Conservation (phyloP, 768 basidiomycete genomes). For the Suillus discolor region DNA sequence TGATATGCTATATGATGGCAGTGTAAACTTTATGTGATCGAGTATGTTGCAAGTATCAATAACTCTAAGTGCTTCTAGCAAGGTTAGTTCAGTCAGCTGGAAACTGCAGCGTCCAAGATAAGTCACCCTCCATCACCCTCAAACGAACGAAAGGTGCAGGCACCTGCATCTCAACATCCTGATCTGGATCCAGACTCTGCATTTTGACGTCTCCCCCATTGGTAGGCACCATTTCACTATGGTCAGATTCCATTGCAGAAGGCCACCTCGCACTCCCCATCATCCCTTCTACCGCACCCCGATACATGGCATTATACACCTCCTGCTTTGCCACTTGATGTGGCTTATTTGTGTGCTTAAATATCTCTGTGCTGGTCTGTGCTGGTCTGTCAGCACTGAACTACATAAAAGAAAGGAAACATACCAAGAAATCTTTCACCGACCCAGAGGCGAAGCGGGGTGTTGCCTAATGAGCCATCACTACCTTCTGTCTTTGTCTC, state of each 20-base stretch:
- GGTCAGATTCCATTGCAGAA: neutral
- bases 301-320: conserved; percentile 40
- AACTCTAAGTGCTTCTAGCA: neutral
- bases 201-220: neutral
- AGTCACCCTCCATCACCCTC: neutral
- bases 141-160: neutral
- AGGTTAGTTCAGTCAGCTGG: neutral
- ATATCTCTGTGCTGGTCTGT: conserved; percentile 66
- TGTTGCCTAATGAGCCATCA: conserved; percentile 54
- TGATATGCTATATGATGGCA: conserved; percentile 2
- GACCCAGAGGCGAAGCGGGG: conserved; percentile 68
- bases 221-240: neutral
- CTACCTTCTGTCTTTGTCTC: conserved; percentile 11
- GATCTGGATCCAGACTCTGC: neutral
- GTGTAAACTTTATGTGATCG: neutral
- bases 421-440: conserved; percentile 69
- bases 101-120: neutral
- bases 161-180: neutral
- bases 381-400: neutral
- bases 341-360: conserved; percentile 56
- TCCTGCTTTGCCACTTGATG: conserved; percentile 48
- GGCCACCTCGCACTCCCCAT: neutral
- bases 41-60: neutral
- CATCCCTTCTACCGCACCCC: conserved; percentile 24
- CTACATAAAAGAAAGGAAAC: conserved; percentile 19